A percentile compares a stretch with the other conserved stretches of the same genome.
These are phyloP conservation scores for Pneumocystis jirovecii DNA, from an alignment of 1,139 yeast genomes.

Conservation along the genomic window DNA sequence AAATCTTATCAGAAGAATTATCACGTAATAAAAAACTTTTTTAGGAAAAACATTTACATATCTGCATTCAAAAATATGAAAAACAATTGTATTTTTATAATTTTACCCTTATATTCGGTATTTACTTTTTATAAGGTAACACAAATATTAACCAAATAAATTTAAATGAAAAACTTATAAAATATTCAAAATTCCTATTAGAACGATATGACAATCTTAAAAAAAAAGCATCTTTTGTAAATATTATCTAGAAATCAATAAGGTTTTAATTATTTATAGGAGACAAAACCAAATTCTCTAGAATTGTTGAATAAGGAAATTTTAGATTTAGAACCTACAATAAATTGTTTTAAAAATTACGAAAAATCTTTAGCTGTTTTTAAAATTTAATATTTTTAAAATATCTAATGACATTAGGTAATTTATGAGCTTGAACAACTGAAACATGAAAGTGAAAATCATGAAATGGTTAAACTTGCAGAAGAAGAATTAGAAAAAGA, in stretches of 20 bases:
- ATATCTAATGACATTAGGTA: background rate
- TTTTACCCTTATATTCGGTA: background rate
- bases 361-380: background rate
- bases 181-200: background rate
- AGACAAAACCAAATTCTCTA: background rate
- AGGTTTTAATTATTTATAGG: background rate
- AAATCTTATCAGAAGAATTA: background rate
- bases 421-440: constrained; percentile 24
- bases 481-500: constrained; percentile 33
- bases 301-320: background rate
- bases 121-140: background rate
- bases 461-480: constrained; percentile 31
- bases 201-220: background rate
- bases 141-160: background rate
- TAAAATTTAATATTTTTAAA: background rate
- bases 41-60: background rate
- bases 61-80: background rate
- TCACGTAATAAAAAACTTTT: background rate
- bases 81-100: background rate
- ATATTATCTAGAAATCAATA: background rate
- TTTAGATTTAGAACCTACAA: background rate
- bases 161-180: background rate
- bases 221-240: background rate
- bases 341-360: background rate
- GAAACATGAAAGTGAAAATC: constrained; percentile 24